Percentiles rank a stretch among this genome's conserved stretches.
phyloP scores from a whole-genome alignment of 148 eudicot species.

The Rhododendron williamsianum region DNA sequence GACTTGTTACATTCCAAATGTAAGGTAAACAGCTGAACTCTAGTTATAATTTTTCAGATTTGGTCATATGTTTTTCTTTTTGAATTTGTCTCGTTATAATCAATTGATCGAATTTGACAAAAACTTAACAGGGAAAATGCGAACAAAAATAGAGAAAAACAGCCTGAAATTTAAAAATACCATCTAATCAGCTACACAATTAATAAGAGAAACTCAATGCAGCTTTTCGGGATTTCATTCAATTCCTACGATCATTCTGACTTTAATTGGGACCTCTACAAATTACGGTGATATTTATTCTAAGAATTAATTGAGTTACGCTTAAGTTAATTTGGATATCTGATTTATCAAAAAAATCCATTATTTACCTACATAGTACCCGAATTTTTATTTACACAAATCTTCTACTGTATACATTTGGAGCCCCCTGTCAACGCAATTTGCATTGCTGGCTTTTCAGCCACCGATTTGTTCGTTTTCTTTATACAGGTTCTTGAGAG shows the following conservation, averaged over 20 bases:
- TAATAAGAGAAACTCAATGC: not conserved
- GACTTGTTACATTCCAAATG: not conserved
- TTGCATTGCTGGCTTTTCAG: conserved; percentile 8
- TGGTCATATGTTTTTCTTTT: not conserved
- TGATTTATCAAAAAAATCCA: too few relatives aligned
- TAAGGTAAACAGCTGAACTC: not conserved
- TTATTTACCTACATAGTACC: not conserved
- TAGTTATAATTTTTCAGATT: too few relatives aligned
- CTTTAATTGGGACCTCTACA: too few relatives aligned
- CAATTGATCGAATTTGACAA: not conserved
- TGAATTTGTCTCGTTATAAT: too few relatives aligned
- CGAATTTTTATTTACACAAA: not conserved
- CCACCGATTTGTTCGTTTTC: conserved; percentile 9
- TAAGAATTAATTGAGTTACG: too few relatives aligned
- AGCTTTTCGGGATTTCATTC: not conserved
- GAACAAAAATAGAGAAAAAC: not conserved
- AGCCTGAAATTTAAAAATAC: not conserved
- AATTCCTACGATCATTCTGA: not conserved
- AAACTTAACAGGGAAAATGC: not conserved
- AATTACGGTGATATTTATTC: too few relatives aligned
- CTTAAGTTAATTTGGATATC: too few relatives aligned
- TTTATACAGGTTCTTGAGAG: not conserved
- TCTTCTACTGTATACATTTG: not conserved
- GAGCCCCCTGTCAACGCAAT: not conserved
- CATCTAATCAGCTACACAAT: not conserved